Evolutionary conservation across 2,329 filamentous ascomycete species (phyloP).

Genomic region (Boeremia exigua): DNA sequence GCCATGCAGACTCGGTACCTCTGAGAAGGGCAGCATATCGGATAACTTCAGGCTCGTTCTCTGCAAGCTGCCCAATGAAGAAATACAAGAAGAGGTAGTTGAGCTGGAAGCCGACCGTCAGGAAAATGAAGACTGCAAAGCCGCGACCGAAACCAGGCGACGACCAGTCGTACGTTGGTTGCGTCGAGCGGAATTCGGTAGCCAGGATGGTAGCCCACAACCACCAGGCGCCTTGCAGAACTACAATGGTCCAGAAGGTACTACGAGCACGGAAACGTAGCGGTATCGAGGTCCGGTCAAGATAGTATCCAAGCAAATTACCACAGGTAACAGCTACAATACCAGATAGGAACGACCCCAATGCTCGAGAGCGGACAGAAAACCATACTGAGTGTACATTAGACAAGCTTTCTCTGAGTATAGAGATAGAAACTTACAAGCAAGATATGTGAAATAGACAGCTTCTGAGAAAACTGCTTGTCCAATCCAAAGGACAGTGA

Average conservation of each 20-base stretch:
- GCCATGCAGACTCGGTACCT: constrained; percentile 74
- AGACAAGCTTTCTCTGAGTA: not conserved
- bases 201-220: constrained; percentile 72
- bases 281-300: constrained; percentile 64
- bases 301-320: constrained; percentile 69
- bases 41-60: constrained; percentile 67
- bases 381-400: constrained; percentile 63
- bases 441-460: constrained; percentile 73
- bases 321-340: constrained; percentile 70
- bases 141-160: constrained; percentile 68
- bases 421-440: constrained; percentile 38
- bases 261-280: constrained; percentile 62
- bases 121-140: constrained; percentile 72
- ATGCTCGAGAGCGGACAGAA: constrained; percentile 69
- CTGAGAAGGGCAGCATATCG: constrained; percentile 71
- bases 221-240: constrained; percentile 73
- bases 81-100: constrained; percentile 81
- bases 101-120: constrained; percentile 71
- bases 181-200: constrained; percentile 62
- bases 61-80: constrained; percentile 69
- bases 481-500: constrained; percentile 71
- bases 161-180: constrained; percentile 71
- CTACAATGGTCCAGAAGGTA: constrained; percentile 61
- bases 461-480: constrained; percentile 75
- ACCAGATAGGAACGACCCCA: constrained; percentile 74